Evolutionary conservation across 306 rosid genomes (phyloP).

Genomic region (Calophaca sinica): DNA sequence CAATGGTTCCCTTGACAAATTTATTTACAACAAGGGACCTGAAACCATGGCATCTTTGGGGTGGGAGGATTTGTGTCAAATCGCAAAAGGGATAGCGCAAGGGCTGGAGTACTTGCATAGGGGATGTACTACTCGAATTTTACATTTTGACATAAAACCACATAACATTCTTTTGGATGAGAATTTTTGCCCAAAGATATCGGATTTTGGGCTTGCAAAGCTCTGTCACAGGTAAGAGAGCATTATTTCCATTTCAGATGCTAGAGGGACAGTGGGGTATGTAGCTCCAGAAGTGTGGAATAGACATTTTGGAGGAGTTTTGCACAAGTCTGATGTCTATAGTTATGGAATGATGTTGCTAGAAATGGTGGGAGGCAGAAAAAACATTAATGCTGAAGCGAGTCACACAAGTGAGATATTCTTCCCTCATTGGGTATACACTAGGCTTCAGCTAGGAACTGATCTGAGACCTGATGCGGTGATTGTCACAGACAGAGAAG

Average conservation of each 20-base stretch:
- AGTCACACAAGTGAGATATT: neutral
- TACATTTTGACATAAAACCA: conserved; percentile 65
- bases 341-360: too few species aligned
- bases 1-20: conserved; percentile 61
- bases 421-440: conserved; percentile 44
- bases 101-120: conserved; percentile 58
- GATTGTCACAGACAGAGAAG: neutral
- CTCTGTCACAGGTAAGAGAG: conserved; percentile 44
- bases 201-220: conserved; percentile 60
- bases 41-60: conserved; percentile 32
- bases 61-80: conserved; percentile 45
- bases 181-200: conserved; percentile 51
- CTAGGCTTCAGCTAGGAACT: conserved; percentile 5
- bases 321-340: too few species aligned
- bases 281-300: neutral
- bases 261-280: conserved; percentile 56
- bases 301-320: too few species aligned
- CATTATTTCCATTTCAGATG: conserved; percentile 40
- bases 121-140: conserved; percentile 56
- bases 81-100: conserved; percentile 50
- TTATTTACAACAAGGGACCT: conserved; percentile 1
- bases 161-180: conserved; percentile 61
- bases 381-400: neutral
- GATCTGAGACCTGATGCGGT: neutral
- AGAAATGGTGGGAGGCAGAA: too few species aligned